A percentile compares a stretch with the other conserved stretches of the same genome.
These are phyloP conservation scores for Rugonectria rugulosa DNA, from an alignment of 2,329 filamentous ascomycete genomes.

Conservation along the genomic window DNA sequence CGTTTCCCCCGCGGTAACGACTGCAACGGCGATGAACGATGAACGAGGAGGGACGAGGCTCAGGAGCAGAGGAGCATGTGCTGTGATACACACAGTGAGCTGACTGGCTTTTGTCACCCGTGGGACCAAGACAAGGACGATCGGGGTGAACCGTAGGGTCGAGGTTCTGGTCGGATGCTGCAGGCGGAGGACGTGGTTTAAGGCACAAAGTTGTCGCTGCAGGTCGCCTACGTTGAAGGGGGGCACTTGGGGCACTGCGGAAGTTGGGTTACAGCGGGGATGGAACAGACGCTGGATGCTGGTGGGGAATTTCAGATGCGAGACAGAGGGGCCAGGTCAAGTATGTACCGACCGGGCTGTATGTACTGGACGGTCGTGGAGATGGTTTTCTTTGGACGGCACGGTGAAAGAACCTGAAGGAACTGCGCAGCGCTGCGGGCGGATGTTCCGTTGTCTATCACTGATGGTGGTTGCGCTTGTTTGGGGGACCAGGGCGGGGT, in stretches of 20 bases:
- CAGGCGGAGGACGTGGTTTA: constrained; percentile 16
- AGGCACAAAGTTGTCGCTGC: constrained; percentile 9
- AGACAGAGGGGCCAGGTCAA: constrained; percentile 16
- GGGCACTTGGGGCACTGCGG: not conserved
- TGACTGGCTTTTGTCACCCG: constrained; percentile 10
- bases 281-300: constrained; percentile 6
- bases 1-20: constrained; percentile 26
- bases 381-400: constrained; percentile 11
- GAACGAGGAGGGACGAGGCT: constrained; percentile 14
- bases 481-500: constrained; percentile 37
- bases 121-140: constrained; percentile 9
- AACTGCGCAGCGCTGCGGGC: constrained; percentile 30
- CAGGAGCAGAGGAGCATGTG: constrained; percentile 4
- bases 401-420: constrained; percentile 1
- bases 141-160: constrained; percentile 24
- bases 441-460: constrained; percentile 33
- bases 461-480: constrained; percentile 38
- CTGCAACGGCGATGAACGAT: constrained; percentile 12
- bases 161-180: constrained; percentile 11
- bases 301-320: constrained; percentile 23
- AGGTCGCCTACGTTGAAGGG: constrained; percentile 9
- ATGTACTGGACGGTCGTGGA: constrained; percentile 16
- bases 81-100: constrained; percentile 15
- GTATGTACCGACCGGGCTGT: no score
- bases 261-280: constrained; percentile 20